These are phyloP conservation scores for Petrea volubilis DNA, from an alignment of 257 asterid species.

Conservation along the genomic window DNA sequence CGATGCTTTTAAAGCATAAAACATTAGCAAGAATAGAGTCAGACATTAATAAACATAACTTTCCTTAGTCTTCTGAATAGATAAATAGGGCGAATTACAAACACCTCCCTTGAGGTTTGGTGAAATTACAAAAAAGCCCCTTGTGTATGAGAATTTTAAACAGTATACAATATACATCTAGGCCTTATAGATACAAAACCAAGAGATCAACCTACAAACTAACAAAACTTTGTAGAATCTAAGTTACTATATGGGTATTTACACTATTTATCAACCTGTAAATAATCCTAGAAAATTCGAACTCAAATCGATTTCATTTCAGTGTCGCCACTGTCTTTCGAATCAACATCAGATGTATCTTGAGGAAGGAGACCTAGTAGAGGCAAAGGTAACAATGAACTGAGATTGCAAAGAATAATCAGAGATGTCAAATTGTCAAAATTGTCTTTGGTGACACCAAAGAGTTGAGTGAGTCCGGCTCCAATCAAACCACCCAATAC, in stretches of 20 bases:
- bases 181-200: not conserved
- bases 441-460: slow-evolving; percentile 77
- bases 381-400: slow-evolving; percentile 84
- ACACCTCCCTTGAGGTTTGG: too few relatives aligned
- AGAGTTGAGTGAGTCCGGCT: slow-evolving; percentile 74
- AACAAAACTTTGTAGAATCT: not conserved
- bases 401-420: slow-evolving; percentile 74
- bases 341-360: slow-evolving; percentile 33
- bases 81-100: too few relatives aligned
- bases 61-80: too few relatives aligned
- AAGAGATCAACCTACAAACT: not conserved
- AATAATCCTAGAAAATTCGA: slow-evolving; percentile 4
- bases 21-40: too few relatives aligned
- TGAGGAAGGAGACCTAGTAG: slow-evolving; percentile 80
- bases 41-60: too few relatives aligned
- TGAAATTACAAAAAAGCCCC: too few relatives aligned
- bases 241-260: slow-evolving; percentile 14
- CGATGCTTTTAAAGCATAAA: not conserved
- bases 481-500: slow-evolving; percentile 85
- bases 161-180: too few relatives aligned
- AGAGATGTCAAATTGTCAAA: slow-evolving; percentile 63
- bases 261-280: slow-evolving; percentile 3
- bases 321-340: slow-evolving; percentile 39
- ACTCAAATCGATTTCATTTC: slow-evolving; percentile 60
- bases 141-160: too few relatives aligned